phyloP scores from a whole-genome alignment of 345 rosid genomes.

The Boechera stricta region DNA sequence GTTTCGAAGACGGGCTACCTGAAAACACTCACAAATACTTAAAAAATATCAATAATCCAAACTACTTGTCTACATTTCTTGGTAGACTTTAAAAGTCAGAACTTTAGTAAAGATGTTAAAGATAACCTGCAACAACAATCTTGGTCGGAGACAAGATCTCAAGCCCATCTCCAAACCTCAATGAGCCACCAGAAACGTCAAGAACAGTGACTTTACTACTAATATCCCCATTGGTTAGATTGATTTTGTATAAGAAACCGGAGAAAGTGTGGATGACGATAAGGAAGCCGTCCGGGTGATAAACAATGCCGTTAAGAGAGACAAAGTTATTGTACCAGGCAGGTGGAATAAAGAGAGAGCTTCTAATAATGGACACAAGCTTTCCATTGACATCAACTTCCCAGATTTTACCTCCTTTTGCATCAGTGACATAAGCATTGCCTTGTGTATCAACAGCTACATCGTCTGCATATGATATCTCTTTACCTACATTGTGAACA shows the following conservation, averaged over 20 bases:
- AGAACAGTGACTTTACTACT: constrained; percentile 51
- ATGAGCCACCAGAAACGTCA: constrained; percentile 58
- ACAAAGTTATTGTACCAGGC: constrained; percentile 74
- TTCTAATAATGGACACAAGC: constrained; percentile 55
- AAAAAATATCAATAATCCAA: not conserved
- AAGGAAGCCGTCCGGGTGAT: constrained; percentile 83
- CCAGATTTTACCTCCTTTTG: constrained; percentile 70
- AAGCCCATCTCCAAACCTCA: constrained; percentile 74
- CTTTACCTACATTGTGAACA: constrained; percentile 39
- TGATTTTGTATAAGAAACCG: constrained; percentile 72
- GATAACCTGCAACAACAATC: constrained; percentile 73
- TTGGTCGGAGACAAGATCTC: constrained; percentile 69
- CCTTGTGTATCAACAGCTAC: constrained; percentile 78
- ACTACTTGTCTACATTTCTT: not conserved
- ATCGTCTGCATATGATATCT: constrained; percentile 81
- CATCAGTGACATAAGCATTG: constrained; percentile 78
- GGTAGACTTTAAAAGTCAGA: not conserved
- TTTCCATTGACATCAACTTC: constrained; percentile 68
- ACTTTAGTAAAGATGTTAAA: not conserved
- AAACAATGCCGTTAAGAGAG: constrained; percentile 78
- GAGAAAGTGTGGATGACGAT: constrained; percentile 71
- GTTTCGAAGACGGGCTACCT: constrained; percentile 69
- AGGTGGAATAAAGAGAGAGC: constrained; percentile 65
- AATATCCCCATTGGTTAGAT: constrained; percentile 47
- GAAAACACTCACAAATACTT: constrained; percentile 8